A percentile compares a stretch with the other conserved stretches of the same genome.
These are phyloP conservation scores for Candida sp. DNA, from an alignment of 1,139 yeast genomes.

Conservation along the genomic window DNA sequence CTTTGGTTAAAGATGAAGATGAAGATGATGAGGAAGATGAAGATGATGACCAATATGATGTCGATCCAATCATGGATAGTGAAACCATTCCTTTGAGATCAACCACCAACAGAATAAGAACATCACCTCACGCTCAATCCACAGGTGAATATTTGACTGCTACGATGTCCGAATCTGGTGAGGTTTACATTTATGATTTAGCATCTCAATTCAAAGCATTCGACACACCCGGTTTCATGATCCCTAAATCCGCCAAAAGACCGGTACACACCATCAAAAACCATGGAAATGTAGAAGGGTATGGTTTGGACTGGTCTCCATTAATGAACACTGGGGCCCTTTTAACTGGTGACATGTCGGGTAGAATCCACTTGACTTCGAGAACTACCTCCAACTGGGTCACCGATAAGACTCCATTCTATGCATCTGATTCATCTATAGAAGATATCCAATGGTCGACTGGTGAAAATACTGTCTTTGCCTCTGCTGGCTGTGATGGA, in stretches of 20 bases:
- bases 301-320: constrained; percentile 97
- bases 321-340: constrained; percentile 74
- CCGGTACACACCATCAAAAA: constrained; percentile 81
- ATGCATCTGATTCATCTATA: constrained; percentile 68
- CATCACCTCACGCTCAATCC: constrained; percentile 71
- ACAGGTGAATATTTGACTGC: constrained; percentile 88
- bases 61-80: constrained; percentile 85
- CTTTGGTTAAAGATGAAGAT: constrained; percentile 75
- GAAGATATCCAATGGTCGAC: constrained; percentile 98
- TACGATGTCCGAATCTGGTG: constrained; percentile 87
- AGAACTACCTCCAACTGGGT: constrained; percentile 80
- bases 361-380: constrained; percentile 74
- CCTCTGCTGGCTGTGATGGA: constrained; percentile 92
- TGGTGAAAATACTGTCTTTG: constrained; percentile 88
- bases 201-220: constrained; percentile 75
- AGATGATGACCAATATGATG: constrained; percentile 61
- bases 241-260: constrained; percentile 74
- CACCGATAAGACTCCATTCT: constrained; percentile 82
- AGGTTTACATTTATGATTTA: constrained; percentile 80
- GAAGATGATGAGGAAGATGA: constrained; percentile 68
- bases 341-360: constrained; percentile 86
- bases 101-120: constrained; percentile 88
- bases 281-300: constrained; percentile 97
- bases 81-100: constrained; percentile 72
- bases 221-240: constrained; percentile 80